phyloP scores from a whole-genome alignment of 257 asterid species.

The Solanum clarkiae region DNA sequence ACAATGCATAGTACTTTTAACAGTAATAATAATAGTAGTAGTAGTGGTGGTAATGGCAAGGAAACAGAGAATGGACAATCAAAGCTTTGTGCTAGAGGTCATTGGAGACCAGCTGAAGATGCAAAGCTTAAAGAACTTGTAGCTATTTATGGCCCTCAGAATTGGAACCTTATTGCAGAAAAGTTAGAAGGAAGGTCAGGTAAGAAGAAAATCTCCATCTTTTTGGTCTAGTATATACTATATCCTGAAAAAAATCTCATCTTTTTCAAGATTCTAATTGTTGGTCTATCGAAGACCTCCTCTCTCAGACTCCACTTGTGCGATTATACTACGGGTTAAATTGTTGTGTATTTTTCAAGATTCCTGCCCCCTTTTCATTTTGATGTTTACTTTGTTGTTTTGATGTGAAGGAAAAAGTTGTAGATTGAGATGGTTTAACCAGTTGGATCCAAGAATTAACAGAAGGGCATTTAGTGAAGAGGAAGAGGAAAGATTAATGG shows the following conservation, averaged over 20 bases:
- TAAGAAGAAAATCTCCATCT: background rate
- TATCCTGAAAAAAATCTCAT: background rate
- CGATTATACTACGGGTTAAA: too few species aligned
- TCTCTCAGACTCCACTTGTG: too few species aligned
- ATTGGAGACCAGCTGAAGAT: constrained; percentile 92
- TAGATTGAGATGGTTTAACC: constrained; percentile 84
- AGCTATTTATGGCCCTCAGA: constrained; percentile 79
- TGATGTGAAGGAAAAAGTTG: constrained; percentile 57
- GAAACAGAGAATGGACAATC: constrained; percentile 32
- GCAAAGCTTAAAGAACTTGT: constrained; percentile 72
- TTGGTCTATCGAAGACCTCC: background rate
- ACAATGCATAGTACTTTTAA: background rate
- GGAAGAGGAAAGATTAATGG: constrained; percentile 80
- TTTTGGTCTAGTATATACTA: background rate
- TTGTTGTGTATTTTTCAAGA: background rate
- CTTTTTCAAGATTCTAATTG: background rate
- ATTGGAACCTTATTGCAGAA: constrained; percentile 84
- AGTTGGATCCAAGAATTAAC: constrained; percentile 80
- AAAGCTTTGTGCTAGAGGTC: constrained; percentile 73
- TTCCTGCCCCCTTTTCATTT: background rate
- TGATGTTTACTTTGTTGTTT: background rate
- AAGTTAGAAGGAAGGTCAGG: constrained; percentile 81
- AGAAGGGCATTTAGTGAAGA: constrained; percentile 75
- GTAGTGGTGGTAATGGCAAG: constrained; percentile 1
- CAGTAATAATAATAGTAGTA: background rate